phyloP scores from a whole-genome alignment of 2,329 filamentous ascomycete genomes.

The Purpureocillium lavendulum region DNA sequence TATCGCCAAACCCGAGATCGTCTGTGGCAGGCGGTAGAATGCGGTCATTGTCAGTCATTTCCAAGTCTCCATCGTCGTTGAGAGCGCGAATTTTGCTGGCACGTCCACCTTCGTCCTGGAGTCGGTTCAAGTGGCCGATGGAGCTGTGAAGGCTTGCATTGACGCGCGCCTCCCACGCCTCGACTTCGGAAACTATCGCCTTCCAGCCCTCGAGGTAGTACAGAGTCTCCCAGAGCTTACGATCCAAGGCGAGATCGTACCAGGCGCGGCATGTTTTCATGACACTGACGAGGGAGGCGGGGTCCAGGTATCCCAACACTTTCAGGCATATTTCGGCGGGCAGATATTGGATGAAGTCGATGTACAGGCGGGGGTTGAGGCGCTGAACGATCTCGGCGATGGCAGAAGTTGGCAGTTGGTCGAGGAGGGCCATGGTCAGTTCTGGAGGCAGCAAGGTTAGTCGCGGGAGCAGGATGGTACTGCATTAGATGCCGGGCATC shows the following conservation, averaged over 20 bases:
- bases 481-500: neutral
- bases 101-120: constrained; percentile 40
- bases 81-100: constrained; percentile 46
- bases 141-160: constrained; percentile 34
- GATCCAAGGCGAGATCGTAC: constrained; percentile 73
- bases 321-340: constrained; percentile 87
- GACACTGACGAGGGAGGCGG: constrained; percentile 69
- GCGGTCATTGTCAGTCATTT: constrained; percentile 34
- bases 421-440: constrained; percentile 69
- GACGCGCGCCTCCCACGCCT: constrained; percentile 53
- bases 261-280: constrained; percentile 74
- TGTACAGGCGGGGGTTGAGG: constrained; percentile 76
- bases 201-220: constrained; percentile 86
- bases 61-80: constrained; percentile 38
- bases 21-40: constrained; percentile 13
- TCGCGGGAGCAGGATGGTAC: neutral
- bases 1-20: constrained; percentile 10
- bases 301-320: constrained; percentile 79
- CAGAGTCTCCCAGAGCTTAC: constrained; percentile 75
- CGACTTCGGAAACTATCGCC: constrained; percentile 57
- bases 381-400: constrained; percentile 75
- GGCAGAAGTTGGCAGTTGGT: constrained; percentile 69
- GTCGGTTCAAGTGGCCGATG: constrained; percentile 31
- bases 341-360: constrained; percentile 80
- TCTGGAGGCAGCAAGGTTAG: constrained; percentile 38